Evolutionary conservation across 805 yeast genomes (phyloP), one percentile per base, ranked within the genome.

Genomic region (Candida ortonii): DNA sequence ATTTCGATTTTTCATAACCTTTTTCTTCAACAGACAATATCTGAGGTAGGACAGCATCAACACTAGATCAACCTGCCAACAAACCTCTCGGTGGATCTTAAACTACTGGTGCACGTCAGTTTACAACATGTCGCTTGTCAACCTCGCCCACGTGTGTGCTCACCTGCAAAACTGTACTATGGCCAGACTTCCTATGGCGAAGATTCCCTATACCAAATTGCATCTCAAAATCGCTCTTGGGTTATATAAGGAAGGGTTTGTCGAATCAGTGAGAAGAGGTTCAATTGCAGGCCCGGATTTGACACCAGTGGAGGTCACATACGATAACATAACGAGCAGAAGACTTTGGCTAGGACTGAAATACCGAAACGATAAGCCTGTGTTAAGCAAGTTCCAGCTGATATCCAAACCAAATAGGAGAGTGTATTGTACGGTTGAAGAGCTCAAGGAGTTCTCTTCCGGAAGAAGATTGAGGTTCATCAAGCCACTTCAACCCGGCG

Each of bases 281-380:
- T 83, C 90, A 7, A 67, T 76, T 2, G 57, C 72, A 7, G 96
- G 96, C 1, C 97, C 98, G 10, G 97, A 93, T 58, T 56, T 65
- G 28, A 66, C 65, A 2, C 82, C 89, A 1, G 78, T 77, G 4
- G 88, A 82, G 26, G 84, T 78, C 15, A 88, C 97, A 0, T 88
- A 83, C 21, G 95, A 85, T 55, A 89, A 90, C 55, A 76, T 93
- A 19, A 62, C 95, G 13, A 73, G 89, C 1, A 78, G 97, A 53
- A 73, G 95, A 48, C 70, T 93, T 32, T 93, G 98, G 98, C 60
- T 93, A 14, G 94, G 89, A 2, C 67, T 93, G 57, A 93, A 93
- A 59, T 93, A 93, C 60, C 76, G 90, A 54, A 76, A 86, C 45
- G 77, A 81, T 53, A 67, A 70, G 47, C 82, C 96, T 0, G 95